These are phyloP conservation scores for Hypoxylon crocopeplum DNA, from an alignment of 495 filamentous ascomycete species.

Conservation along the genomic window DNA sequence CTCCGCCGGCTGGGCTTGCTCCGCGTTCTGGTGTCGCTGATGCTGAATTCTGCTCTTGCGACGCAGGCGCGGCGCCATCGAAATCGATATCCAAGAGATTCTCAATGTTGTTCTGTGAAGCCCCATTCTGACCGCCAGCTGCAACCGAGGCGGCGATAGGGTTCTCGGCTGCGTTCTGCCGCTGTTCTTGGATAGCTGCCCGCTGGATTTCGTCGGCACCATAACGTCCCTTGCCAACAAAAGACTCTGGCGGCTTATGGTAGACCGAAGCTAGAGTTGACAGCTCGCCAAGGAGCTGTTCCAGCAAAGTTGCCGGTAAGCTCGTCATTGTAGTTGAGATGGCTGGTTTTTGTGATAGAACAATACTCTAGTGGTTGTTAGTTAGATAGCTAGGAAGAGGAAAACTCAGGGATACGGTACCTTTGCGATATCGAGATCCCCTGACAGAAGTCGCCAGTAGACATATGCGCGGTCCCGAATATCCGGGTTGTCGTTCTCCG, in stretches of 20 bases:
- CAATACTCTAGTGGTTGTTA: slow-evolving; percentile 68
- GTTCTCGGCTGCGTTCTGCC: slow-evolving; percentile 89
- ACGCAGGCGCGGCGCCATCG: slow-evolving; percentile 91
- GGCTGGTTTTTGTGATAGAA: slow-evolving; percentile 91
- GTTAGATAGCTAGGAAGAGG: slow-evolving; percentile 5
- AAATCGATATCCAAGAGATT: slow-evolving; percentile 98
- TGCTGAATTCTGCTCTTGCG: slow-evolving; percentile 74
- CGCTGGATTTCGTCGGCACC: slow-evolving; percentile 94
- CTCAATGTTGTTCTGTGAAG: slow-evolving; percentile 79
- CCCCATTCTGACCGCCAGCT: slow-evolving; percentile 68
- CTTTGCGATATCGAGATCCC: slow-evolving; percentile 86
- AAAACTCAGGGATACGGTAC: slow-evolving; percentile 44
- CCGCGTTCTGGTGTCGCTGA: slow-evolving; percentile 83
- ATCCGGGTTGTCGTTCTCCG: slow-evolving; percentile 96
- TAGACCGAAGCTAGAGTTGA: slow-evolving; percentile 99
- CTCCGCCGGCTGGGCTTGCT: slow-evolving; percentile 63
- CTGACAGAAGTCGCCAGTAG: slow-evolving; percentile 97
- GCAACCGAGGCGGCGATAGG: slow-evolving; percentile 87
- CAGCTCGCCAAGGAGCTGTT: slow-evolving; percentile 84
- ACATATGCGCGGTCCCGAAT: slow-evolving; percentile 96
- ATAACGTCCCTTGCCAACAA: slow-evolving; percentile 92
- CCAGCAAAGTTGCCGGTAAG: slow-evolving; percentile 80
- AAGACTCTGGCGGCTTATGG: slow-evolving; percentile 95
- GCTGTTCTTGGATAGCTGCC: slow-evolving; percentile 95
- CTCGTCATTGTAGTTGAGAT: slow-evolving; percentile 93